phyloP scores from a whole-genome alignment of 208 protist species.

The Perkinsela sp. region DNA sequence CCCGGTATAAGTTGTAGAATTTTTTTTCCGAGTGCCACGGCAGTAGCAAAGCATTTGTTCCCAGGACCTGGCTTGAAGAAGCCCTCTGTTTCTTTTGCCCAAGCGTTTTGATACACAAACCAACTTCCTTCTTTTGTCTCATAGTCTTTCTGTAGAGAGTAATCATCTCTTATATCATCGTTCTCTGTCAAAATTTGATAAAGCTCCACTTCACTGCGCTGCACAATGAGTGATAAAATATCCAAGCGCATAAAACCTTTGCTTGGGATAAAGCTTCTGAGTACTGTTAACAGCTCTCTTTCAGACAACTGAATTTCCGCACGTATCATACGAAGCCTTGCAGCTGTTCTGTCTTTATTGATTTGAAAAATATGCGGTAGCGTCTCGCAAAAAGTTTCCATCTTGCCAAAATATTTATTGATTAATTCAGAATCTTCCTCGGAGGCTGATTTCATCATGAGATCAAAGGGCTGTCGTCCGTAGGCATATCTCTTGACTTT shows the following conservation, averaged over 20 bases:
- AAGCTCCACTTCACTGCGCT: background rate
- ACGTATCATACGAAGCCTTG: background rate
- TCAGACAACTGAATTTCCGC: background rate
- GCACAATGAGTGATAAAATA: background rate
- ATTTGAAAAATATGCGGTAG: background rate
- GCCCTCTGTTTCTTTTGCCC: background rate
- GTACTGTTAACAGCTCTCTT: background rate
- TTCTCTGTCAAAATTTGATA: background rate
- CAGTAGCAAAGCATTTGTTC: background rate
- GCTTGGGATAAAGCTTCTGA: background rate
- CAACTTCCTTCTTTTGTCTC: background rate
- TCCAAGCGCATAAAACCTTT: background rate
- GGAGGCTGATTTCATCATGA: background rate
- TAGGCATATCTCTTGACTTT: background rate
- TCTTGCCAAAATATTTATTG: background rate
- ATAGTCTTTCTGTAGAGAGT: background rate
- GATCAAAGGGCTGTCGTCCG: background rate
- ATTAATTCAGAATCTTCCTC: background rate
- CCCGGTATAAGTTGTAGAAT: background rate
- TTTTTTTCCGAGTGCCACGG: background rate
- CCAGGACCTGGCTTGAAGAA: background rate
- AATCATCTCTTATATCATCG: background rate
- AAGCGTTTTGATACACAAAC: background rate
- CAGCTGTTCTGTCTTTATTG: background rate
- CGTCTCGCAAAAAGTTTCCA: background rate